Evolutionary conservation across 495 filamentous ascomycete species (phyloP).

Genomic region (Penicillium mononematosum): DNA sequence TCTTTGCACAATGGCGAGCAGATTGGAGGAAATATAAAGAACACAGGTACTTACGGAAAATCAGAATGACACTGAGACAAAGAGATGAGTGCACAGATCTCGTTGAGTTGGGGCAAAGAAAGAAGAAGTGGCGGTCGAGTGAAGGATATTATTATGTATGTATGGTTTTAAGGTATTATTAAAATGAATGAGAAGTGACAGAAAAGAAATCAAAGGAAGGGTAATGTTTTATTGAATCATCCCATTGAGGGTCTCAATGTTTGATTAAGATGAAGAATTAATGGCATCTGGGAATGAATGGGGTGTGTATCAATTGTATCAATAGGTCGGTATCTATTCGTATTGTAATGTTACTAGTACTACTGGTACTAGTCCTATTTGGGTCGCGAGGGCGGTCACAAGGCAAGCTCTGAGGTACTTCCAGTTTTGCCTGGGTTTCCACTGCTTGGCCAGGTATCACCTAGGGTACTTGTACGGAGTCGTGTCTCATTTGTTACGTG

Average conservation of each 20-base stretch:
- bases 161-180: background rate
- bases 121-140: background rate
- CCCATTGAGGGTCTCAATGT: slow-evolving; percentile 1
- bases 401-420: slow-evolving; percentile 1
- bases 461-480: too few species aligned
- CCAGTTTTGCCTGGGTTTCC: background rate
- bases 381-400: background rate
- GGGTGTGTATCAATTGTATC: slow-evolving; percentile 1
- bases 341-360: slow-evolving; percentile 2
- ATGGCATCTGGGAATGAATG: background rate
- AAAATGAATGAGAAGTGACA: slow-evolving; percentile 6
- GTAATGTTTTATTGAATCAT: background rate
- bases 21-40: background rate
- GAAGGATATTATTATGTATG: background rate
- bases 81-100: slow-evolving; percentile 5
- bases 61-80: slow-evolving; percentile 1
- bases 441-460: background rate
- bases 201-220: slow-evolving; percentile 7
- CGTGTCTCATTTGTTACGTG: background rate
- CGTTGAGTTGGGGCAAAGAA: background rate
- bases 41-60: slow-evolving; percentile 3
- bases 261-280: background rate
- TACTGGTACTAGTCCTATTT: too few species aligned
- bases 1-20: background rate
- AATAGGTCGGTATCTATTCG: slow-evolving; percentile 5